A percentile compares a stretch with the other conserved stretches of the same genome.
phyloP scores from a whole-genome alignment of 31 red algal species.

The Asparagopsis taxiformis region DNA sequence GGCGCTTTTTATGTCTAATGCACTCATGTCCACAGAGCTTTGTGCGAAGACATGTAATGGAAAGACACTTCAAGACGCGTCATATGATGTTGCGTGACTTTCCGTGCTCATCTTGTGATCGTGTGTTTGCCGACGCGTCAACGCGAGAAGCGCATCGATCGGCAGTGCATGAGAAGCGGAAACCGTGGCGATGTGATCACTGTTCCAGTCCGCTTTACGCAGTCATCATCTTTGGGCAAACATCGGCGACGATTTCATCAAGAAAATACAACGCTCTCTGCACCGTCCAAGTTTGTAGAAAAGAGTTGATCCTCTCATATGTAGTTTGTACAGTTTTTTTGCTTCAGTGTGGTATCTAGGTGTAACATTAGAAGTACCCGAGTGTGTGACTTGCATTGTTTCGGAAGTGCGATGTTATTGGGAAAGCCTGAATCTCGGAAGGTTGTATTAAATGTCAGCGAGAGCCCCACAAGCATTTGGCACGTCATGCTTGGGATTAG shows the following conservation, averaged over 20 bases:
- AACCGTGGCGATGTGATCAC: constrained; percentile 47
- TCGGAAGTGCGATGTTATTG: too few species aligned
- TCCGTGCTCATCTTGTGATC: constrained; percentile 30
- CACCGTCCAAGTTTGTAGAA: too few species aligned
- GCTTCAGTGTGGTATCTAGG: too few species aligned
- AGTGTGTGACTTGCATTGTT: too few species aligned
- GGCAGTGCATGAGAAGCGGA: constrained; percentile 51
- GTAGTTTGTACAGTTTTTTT: too few species aligned
- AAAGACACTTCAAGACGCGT: constrained; percentile 48
- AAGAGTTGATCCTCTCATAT: too few species aligned
- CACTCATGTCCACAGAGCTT: constrained; percentile 48
- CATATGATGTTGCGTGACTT: constrained; percentile 38
- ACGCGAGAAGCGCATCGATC: constrained; percentile 38
- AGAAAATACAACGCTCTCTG: constrained; percentile 16
- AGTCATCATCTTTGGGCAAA: constrained; percentile 45
- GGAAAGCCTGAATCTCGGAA: too few species aligned
- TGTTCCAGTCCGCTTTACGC: constrained; percentile 54
- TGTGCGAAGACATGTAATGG: constrained; percentile 47
- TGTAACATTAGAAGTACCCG: too few species aligned
- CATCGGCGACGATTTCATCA: constrained; percentile 46
- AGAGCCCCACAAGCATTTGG: too few species aligned
- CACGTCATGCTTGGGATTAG: too few species aligned
- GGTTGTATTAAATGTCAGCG: too few species aligned
- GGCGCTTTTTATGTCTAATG: constrained; percentile 51
- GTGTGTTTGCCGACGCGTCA: constrained; percentile 36